A percentile compares a stretch with the other conserved stretches of the same genome.
Conservation (phyloP, 2,329 filamentous ascomycete genomes). For the Aspergillaceae sp. region DNA sequence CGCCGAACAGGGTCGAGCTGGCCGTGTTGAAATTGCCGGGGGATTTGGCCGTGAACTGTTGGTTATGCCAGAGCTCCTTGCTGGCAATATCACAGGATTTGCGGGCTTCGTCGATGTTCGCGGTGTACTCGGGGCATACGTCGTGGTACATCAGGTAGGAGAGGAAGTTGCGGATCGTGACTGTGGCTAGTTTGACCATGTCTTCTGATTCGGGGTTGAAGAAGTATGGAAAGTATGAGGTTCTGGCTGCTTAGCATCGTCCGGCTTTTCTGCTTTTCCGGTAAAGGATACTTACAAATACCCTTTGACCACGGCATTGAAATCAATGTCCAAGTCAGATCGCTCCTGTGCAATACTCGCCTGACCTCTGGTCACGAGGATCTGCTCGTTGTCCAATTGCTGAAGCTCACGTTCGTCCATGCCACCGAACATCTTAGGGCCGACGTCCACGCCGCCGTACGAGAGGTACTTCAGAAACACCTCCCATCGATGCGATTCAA, state of each 20-base stretch:
- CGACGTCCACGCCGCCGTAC: conserved; percentile 68
- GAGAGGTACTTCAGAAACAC: conserved; percentile 74
- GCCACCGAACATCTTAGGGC: conserved; percentile 54
- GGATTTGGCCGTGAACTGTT: conserved; percentile 44
- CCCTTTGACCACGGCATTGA: conserved; percentile 64
- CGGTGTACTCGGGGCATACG: conserved; percentile 71
- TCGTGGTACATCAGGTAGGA: conserved; percentile 78
- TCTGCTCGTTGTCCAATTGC: conserved; percentile 54
- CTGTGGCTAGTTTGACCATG: conserved; percentile 52
- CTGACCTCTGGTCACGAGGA: conserved; percentile 53
- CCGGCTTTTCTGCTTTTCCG: neutral
- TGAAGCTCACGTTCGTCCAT: conserved; percentile 55
- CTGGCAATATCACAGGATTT: conserved; percentile 58
- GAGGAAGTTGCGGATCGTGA: conserved; percentile 74
- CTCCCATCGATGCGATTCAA: conserved; percentile 52
- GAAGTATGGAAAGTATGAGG: conserved; percentile 48
- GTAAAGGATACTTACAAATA: conserved; percentile 55
- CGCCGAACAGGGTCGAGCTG: conserved; percentile 59
- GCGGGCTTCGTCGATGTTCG: conserved; percentile 59
- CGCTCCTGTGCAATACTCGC: conserved; percentile 42
- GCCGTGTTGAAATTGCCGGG: conserved; percentile 78
- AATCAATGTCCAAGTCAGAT: conserved; percentile 70
- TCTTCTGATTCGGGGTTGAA: conserved; percentile 48
- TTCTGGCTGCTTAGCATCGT: conserved; percentile 30
- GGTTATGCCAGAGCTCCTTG: conserved; percentile 56